Base-by-base conservation (phyloP, 306 rosid species). In the Sicyos edulis region DNA sequence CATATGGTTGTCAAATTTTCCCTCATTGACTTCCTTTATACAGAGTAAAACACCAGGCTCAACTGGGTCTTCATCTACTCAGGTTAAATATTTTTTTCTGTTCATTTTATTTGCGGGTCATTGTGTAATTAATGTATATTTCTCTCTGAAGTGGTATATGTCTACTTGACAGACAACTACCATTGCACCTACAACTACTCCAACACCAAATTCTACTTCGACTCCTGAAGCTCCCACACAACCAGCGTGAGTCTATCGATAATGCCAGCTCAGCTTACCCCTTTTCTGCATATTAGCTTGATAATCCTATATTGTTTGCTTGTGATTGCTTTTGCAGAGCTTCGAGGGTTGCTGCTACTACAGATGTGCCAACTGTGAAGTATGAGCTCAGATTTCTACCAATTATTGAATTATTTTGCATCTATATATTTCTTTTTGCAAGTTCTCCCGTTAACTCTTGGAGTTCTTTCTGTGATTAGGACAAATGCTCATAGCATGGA, bases 41-140 rank as follows among this genome's bases (percentile, higher is more conserved):
- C 89, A 92, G 96, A 84, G 83, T 80, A 92, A 90, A 87, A 78
- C 86, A 24, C 22, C 73, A 53, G 86, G 87, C 71, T 79, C 95
- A 19, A 50, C 19, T 66, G 96, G 95, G 61, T 67, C 90, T 54
- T 88, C 98, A 70, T 88, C 93, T 8, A 54, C 83, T 76, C 98
- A 88, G 93, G 96, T 88, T 81, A 69, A 71, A n/a, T 66, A 21
- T 59, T 5, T 60, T 59, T 74, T 50, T 62, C 60, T 40, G 62
- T 57, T 63, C 50, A 37, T 17, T 73, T 73, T 51, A 7, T 79
- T 12, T 72, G 53, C 63, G 47, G 24, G 54, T 50, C 55, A 42
- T 59, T 66, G 54, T 53, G 34, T 6, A 74, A 22, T 71, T 66
- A 7, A 53, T 64, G 29, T 66, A 47, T 72, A 57, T 77, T 66